phyloP scores from a whole-genome alignment of 2,329 filamentous ascomycete genomes.

The Neonectria magnoliae region DNA sequence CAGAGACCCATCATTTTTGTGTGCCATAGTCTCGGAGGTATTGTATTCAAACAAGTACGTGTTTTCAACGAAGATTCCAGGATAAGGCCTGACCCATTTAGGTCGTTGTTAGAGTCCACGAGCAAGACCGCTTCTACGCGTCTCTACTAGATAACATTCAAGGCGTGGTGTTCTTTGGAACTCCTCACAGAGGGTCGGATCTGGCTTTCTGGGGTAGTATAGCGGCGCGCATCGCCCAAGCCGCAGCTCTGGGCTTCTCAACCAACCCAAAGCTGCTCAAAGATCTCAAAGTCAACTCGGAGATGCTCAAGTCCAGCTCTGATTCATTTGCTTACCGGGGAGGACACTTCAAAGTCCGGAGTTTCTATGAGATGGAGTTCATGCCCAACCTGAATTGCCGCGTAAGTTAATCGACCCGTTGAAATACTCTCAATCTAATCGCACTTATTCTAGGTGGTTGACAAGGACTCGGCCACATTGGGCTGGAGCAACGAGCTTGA shows the following conservation, averaged over 20 bases:
- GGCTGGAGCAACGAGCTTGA: neutral
- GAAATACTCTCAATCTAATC: neutral
- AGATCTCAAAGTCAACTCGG: slow-evolving; percentile 1
- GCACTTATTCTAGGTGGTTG: neutral
- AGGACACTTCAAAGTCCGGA: neutral
- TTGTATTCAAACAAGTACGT: neutral
- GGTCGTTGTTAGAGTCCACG: neutral
- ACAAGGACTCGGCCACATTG: slow-evolving; percentile 3
- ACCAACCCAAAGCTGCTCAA: neutral
- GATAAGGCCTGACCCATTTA: neutral
- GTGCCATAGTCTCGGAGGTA: neutral
- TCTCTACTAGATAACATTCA: neutral
- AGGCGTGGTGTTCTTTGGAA: slow-evolving; percentile 3
- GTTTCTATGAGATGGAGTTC: slow-evolving; percentile 8
- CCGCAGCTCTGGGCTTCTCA: neutral
- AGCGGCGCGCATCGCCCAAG: neutral
- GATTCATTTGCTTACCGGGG: neutral
- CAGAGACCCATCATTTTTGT: neutral
- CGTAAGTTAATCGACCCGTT: neutral
- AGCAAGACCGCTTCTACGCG: neutral
- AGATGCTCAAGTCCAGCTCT: neutral
- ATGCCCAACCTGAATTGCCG: neutral
- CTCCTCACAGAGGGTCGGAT: slow-evolving; percentile 1
- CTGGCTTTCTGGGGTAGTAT: slow-evolving; percentile 1
- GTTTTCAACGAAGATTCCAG: neutral